A percentile compares a stretch with the other conserved stretches of the same genome.
These are phyloP conservation scores for Aureobasidium leucospermi DNA, from an alignment of 2,329 filamentous ascomycete genomes.

Conservation along the genomic window DNA sequence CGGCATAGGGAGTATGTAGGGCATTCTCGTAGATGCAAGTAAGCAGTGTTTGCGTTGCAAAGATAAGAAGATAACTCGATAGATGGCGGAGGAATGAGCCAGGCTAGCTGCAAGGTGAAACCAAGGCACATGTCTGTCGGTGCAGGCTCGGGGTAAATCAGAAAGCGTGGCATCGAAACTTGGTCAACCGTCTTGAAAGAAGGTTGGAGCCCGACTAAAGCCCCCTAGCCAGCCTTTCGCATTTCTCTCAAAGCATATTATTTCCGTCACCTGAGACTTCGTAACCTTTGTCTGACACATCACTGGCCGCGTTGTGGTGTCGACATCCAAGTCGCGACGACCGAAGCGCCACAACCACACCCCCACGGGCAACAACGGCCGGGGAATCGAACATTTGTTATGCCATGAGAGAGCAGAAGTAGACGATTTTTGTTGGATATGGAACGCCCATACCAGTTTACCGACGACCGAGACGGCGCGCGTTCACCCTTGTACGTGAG, in stretches of 20 bases:
- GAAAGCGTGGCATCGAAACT: conserved; percentile 5
- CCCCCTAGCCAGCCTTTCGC: neutral
- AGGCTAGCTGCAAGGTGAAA: neutral
- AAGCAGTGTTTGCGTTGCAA: neutral
- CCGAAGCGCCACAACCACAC: neutral
- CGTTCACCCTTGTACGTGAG: conserved; percentile 30
- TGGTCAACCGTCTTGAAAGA: neutral
- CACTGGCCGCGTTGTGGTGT: neutral
- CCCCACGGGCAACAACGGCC: conserved; percentile 6
- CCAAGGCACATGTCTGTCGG: neutral
- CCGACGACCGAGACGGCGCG: conserved; percentile 24
- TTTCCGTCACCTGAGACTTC: conserved; percentile 4
- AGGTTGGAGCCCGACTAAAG: neutral
- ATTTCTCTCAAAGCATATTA: neutral
- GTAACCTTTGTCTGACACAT: neutral
- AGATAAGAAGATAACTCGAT: neutral
- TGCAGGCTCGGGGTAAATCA: conserved; percentile 1
- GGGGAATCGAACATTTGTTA: conserved; percentile 1
- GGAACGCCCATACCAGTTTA: conserved; percentile 36
- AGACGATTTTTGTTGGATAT: conserved; percentile 17
- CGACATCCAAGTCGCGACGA: neutral
- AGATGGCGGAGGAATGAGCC: neutral
- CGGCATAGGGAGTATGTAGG: neutral
- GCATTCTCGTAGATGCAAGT: neutral
- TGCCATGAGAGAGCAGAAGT: conserved; percentile 7